Evolutionary conservation across 1,284 basidiomycete species (phyloP).

Genomic region (Rhizoctonia solani): DNA sequence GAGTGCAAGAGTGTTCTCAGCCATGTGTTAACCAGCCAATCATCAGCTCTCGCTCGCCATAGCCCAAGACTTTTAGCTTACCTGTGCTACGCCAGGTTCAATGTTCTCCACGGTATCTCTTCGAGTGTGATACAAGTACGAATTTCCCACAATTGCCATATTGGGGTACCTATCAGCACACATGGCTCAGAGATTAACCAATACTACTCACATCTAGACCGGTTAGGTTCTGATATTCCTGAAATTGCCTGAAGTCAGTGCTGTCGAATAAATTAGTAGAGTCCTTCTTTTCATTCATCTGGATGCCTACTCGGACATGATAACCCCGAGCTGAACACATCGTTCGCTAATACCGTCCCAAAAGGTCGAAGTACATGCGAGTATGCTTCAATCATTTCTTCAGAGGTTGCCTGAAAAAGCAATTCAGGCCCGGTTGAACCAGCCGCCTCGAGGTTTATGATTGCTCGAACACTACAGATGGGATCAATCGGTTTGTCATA

Average conservation of each 20-base stretch:
- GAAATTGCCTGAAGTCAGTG: constrained; percentile 94
- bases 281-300: background rate
- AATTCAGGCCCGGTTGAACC: constrained; percentile 88
- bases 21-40: constrained; percentile 73
- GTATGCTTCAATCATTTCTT: constrained; percentile 93
- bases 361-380: constrained; percentile 84
- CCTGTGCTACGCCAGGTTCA: constrained; percentile 75
- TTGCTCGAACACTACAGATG: constrained; percentile 76
- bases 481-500: too few relatives aligned
- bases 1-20: constrained; percentile 85
- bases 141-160: constrained; percentile 94
- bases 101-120: constrained; percentile 84
- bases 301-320: constrained; percentile 81
- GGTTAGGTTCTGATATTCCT: constrained; percentile 85
- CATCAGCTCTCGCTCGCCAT: background rate
- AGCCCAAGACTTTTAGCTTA: constrained; percentile 40
- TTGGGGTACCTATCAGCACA: constrained; percentile 44
- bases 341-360: constrained; percentile 90
- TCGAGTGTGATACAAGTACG: constrained; percentile 91
- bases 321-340: constrained; percentile 93
- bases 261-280: constrained; percentile 50
- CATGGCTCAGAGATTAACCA: background rate
- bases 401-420: constrained; percentile 94
- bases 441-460: constrained; percentile 93
- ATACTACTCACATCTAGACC: constrained; percentile 71